Conservation (phyloP, 2,329 filamentous ascomycete genomes). For the Pseudogymnoascus verrucosus region DNA sequence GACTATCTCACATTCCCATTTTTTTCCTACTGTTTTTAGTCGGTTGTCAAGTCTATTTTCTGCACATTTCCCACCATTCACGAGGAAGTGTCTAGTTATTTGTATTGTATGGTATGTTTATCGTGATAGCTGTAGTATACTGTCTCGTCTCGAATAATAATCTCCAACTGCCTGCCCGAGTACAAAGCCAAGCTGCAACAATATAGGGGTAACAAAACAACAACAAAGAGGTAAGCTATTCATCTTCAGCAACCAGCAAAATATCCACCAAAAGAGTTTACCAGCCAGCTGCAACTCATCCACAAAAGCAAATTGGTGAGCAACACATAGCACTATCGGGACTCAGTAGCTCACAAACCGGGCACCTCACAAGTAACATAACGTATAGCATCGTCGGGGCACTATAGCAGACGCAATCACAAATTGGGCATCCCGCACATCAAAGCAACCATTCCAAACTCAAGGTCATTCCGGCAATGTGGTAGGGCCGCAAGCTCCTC, state of each 20-base stretch:
- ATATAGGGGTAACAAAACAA: neutral
- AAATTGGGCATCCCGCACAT: conserved; percentile 18
- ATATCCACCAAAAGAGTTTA: neutral
- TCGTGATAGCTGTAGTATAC: neutral
- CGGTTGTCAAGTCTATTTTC: neutral
- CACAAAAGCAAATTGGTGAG: neutral
- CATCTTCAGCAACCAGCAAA: neutral
- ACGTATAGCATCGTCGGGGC: neutral
- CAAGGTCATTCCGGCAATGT: conserved; percentile 30
- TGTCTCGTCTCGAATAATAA: neutral
- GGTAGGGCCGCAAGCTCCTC: conserved; percentile 20
- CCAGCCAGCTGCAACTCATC: neutral
- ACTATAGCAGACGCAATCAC: neutral
- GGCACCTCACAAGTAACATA: neutral
- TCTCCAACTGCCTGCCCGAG: neutral
- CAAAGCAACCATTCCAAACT: conserved; percentile 29
- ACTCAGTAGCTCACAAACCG: neutral
- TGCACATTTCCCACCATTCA: neutral
- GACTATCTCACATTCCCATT: neutral
- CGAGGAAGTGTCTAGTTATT: neutral
- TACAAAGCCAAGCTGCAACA: neutral
- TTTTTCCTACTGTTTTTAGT: no score
- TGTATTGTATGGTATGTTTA: neutral
- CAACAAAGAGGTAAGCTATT: neutral
- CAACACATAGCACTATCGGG: neutral